Evolutionary conservation across 2,329 filamentous ascomycete genomes (phyloP), one percentile per base, ranked within the genome.

Genomic region (Penicillium sp.): DNA sequence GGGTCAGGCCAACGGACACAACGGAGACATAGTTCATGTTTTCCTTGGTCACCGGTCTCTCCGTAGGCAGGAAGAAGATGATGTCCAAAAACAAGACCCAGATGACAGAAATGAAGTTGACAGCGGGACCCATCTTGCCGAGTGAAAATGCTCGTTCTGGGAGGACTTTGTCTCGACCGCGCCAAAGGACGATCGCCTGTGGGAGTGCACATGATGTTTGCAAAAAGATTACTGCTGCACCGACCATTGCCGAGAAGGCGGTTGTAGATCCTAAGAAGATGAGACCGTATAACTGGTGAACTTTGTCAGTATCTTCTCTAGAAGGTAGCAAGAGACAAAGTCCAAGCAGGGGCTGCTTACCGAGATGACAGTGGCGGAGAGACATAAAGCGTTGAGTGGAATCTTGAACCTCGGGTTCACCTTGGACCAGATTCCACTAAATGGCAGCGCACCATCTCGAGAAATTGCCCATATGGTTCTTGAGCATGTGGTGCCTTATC

Each of bases 11-110:
- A 14, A 50, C 24, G 3, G 42, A 50, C 6, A 54, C 52, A 32
- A 54, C 52, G n/a, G 52, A 47, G 36, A 54, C 43, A 40, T 55
- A 55, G 43, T 55, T 55, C 48, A 55, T 55, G 24, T 55, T 55
- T 39, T 48, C 38, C 16, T 44, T 44, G 5, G 48, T 55, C 9
- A 55, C 53, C 3, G 53, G 53, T 11, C 31, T 22, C 10, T 48
- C 44, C 1, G 53, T 51, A 13, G 53, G 53, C 7, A 55, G 41
- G n/a, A 41, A 55, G 8, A 18, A 55, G 2, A 52, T 13, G 4
- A 55, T 52, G 21, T 52, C 45, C 4, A 55, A 34, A n/a, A 55
- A 45, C 3, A 45, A 7, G n/a, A 52, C 45, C 45, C 53, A 52
- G 7, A 43, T 18, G 1, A 52, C 45, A 3, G 53, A 38, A 9